Base-by-base conservation (phyloP, 1,284 basidiomycete genomes). In the Boletellus deceptivus region DNA sequence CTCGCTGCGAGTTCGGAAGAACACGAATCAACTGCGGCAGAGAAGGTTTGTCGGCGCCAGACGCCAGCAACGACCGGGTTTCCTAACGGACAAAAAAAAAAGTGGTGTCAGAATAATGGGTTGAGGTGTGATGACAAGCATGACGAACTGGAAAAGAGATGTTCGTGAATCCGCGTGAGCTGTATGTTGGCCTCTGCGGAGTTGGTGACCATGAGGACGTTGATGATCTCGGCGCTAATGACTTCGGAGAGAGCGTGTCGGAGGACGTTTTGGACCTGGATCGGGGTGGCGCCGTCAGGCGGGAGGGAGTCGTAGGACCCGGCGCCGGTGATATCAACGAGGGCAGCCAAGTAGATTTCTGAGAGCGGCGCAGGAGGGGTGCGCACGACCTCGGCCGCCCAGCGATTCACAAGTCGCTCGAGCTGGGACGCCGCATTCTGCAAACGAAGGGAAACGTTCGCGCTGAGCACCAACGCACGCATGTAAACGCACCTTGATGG, bases 21-120 rank as follows among this genome's bases (percentile, higher is more conserved):
- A 64, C 83, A 86, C 0, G 76, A 65, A 44, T 90, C 87, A 46
- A 91, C 84, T 4, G 89, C 87, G 0, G 89, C 89, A 7, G 84
- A 83, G 69, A 91, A 89, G 4, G 89, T 91, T 64, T 92, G 89
- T 6, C 89, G 79, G 11, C 89, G 79, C 89, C 89, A 92, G 11
- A 91, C 89, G 42, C 81, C 79, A 2, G 89, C 89, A 16, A 91
- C 87, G 4, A 86, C 84, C 10, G 89, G 82, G 61, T 91, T 87
- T 43, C 86, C 87, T 90, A 57, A 10, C 20, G 16, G 20, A 3
- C 43, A 4, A 29, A 31, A 31, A 31, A 31, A 31, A 31, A 31
- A 25, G 11, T 11, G 27, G 29, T 8, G 29, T 31, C 29, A 31
- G 29, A 31, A 10, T 13, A 10, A 31, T 8, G 29, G 9, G 11